Evolutionary conservation across 1,284 basidiomycete genomes (phyloP), one percentile per base, ranked within the genome.

Genomic region (Puccinia brachypodii): DNA sequence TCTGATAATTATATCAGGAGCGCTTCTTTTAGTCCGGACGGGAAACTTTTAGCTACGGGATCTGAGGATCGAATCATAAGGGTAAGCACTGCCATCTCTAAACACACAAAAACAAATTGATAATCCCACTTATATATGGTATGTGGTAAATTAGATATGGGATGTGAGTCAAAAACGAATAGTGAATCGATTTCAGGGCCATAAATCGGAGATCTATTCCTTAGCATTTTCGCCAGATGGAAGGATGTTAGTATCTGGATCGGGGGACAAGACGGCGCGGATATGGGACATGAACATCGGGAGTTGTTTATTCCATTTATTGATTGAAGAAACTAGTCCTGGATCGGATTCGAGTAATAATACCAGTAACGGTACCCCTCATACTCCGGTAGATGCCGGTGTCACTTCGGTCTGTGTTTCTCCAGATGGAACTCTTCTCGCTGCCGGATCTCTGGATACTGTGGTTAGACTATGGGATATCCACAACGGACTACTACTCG

Each of bases 191-290:
- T 92, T 95, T 83, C 90, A 92, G 73, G 95, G 94, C 1, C 95
- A 96, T 87, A 91, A 92, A 85, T 92, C 94, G 85, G 94, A 95
- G 87, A 94, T 96, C 84, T 96, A 95, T 87, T 93, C 93, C 6
- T 90, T 96, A 82, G 93, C 94, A 86, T 95, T 94, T 86, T 92
- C 92, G 11, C 87, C 89, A 33, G 93, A 96, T 85, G 94, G 94
- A 8, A 89, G 91, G 16, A 90, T 92, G 84, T 91, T 96, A 83
- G 92, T 94, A n/a, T 94, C 92, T 14, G 94, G 94, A 22, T 94
- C 93, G 0, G 93, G 93, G 6, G 95, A 96, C 88, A 92, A 92
- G 87, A 94, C 93, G 13, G 92, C 93, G n/a, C 89, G 92, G 69
- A 91, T 96, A 81, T 96, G 94, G 94, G 91, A 95, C 85, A 91